A percentile compares a stretch with the other conserved stretches of the same genome.
Evolutionary conservation across 768 basidiomycete species (phyloP).

Genomic region (Hebeloma cylindrosporum): DNA sequence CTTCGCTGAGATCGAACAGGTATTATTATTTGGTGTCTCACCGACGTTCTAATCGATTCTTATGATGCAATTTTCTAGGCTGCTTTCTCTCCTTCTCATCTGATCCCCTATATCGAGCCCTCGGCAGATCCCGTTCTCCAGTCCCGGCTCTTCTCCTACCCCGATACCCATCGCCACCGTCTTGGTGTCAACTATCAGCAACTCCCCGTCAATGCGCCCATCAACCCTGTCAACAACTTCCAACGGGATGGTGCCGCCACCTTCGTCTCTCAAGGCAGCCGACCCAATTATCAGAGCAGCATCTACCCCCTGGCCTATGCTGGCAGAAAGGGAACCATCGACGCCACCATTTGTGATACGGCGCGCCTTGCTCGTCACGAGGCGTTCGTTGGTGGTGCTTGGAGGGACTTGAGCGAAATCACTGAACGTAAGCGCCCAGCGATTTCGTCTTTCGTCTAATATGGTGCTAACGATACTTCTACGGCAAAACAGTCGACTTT

Average conservation of each 20-base stretch:
- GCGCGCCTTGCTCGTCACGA: slow-evolving; percentile 59
- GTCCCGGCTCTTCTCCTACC: slow-evolving; percentile 93
- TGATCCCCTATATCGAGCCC: slow-evolving; percentile 85
- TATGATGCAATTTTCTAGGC: slow-evolving; percentile 36
- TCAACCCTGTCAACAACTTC: slow-evolving; percentile 81
- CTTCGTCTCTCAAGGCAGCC: slow-evolving; percentile 75
- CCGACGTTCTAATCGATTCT: slow-evolving; percentile 15
- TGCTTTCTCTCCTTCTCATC: slow-evolving; percentile 89
- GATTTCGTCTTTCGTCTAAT: not conserved
- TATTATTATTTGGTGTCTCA: slow-evolving; percentile 31
- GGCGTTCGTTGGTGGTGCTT: slow-evolving; percentile 70
- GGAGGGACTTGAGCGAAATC: slow-evolving; percentile 67
- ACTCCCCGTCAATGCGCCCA: slow-evolving; percentile 83
- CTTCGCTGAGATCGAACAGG: slow-evolving; percentile 95
- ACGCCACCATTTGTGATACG: slow-evolving; percentile 40
- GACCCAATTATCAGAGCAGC: slow-evolving; percentile 86
- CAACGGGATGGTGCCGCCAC: slow-evolving; percentile 79
- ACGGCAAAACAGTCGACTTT: slow-evolving; percentile 70
- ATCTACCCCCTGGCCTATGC: slow-evolving; percentile 72
- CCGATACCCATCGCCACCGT: slow-evolving; percentile 84
- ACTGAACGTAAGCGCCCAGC: slow-evolving; percentile 68
- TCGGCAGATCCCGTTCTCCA: slow-evolving; percentile 92
- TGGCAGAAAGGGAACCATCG: slow-evolving; percentile 44
- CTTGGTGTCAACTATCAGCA: slow-evolving; percentile 82
- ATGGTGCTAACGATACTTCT: not conserved